Evolutionary conservation across 2,329 filamentous ascomycete genomes (phyloP), one percentile per base, ranked within the genome.

Genomic region (Stachybotrys chartarum): DNA sequence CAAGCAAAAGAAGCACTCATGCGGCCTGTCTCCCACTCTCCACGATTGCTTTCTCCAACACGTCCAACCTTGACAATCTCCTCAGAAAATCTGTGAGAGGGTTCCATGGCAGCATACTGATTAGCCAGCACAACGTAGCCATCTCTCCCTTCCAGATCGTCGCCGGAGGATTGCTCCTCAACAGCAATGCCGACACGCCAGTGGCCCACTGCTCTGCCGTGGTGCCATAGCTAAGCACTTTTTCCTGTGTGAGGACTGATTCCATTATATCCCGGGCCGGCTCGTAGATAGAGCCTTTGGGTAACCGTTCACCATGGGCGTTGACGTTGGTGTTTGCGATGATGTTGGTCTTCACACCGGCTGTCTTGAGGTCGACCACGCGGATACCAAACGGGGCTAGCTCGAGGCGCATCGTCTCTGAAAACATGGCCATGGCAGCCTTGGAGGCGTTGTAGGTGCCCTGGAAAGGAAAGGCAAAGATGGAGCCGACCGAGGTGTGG

Each of bases 381-480:
- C 54, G 58, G 30, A 70, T 55, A 3, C 64, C 61, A 3, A 70
- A 63, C 0, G 65, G 61, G 2, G 53, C 47, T 1, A 69, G 62
- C 57, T 70, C 68, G 0, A 69, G 48, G 1, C 63, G 62, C 31
- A 68, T 53, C 0, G 60, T 61, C 32, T 67, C 63, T 1, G 64
- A 61, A 5, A 68, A 35, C 53, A 54, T 59, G 5, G 56, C 55
- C 12, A 62, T 12, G 0, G 65, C 65, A 0, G 63, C 63, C 46
- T 67, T 67, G 32, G 61, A 63, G 0, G 63, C 56, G 35, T 63
- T 64, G 55, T 67, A 67, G 10, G 59, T 54, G 14, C 53, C 57
- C n/a, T 54, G 48, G n/a, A 59, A 53, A 5, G 57, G 57, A 6
- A 54, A 7, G 1, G 54, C 14, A 6, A 42, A 42, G 6, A 54